phyloP scores from a whole-genome alignment of 1,284 basidiomycete genomes.

The Puccinia coronata region DNA sequence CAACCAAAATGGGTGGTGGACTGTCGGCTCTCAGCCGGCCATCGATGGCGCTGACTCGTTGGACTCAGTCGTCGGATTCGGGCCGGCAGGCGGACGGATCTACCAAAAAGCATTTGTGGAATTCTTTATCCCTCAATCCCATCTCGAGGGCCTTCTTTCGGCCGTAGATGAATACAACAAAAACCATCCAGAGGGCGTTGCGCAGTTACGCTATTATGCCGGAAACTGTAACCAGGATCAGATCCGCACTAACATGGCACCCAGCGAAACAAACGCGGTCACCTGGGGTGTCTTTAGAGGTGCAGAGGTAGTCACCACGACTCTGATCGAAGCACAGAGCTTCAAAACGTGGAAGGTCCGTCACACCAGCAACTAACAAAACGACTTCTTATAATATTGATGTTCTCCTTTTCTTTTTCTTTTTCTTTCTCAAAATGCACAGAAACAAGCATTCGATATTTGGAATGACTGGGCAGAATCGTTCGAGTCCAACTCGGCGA shows the following conservation, averaged over 20 bases:
- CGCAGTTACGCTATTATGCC: conserved; percentile 77
- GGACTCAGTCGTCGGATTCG: conserved; percentile 79
- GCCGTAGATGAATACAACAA: conserved; percentile 67
- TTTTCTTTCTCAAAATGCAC: conserved; percentile 23
- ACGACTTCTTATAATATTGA: background rate
- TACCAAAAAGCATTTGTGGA: conserved; percentile 98
- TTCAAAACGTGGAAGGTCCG: conserved; percentile 65
- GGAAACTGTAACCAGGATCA: conserved; percentile 65
- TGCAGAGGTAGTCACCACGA: conserved; percentile 61
- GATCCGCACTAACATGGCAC: conserved; percentile 58
- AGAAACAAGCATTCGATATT: conserved; percentile 96
- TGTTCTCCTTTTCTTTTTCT: conserved; percentile 50
- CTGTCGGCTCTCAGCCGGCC: conserved; percentile 93
- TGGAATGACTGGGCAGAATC: conserved; percentile 93
- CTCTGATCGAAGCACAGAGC: conserved; percentile 61
- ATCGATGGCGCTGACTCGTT: conserved; percentile 69
- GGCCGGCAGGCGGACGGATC: conserved; percentile 84
- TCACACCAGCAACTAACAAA: conserved; percentile 35
- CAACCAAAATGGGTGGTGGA: conserved; percentile 82
- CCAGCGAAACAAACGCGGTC: conserved; percentile 61
- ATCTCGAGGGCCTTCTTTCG: conserved; percentile 63
- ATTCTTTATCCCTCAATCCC: conserved; percentile 75
- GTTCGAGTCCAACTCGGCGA: conserved; percentile 74
- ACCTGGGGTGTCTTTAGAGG: conserved; percentile 62
- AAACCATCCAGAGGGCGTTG: conserved; percentile 65